Evolutionary conservation across 768 basidiomycete species (phyloP), one percentile per base, ranked within the genome.

Genomic region (Auriculariales sp.): DNA sequence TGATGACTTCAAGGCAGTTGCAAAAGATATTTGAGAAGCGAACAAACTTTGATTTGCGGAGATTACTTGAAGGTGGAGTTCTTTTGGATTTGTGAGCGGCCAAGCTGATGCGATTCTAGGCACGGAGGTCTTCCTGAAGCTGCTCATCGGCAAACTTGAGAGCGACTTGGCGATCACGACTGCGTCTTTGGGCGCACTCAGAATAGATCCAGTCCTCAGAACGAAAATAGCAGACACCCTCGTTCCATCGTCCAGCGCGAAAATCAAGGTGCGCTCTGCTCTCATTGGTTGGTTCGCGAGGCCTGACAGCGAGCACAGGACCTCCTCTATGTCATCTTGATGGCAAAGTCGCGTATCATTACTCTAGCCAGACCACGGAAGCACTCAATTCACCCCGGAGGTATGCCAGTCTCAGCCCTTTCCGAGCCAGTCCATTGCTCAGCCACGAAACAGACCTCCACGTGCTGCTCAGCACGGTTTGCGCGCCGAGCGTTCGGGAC

Each of bases 321-420:
- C 59, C 76, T 94, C 36, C 73, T 99, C 2, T 99, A 99, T 60
- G 78, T 93, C 19, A 73, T 98, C 19, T 70, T 99, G n/a, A 68
- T 94, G 24, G 82, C 83, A 0, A 72, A 74, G 45, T 81, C 78
- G 24, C 78, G 76, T 25, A 81, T 94, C 0, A 74, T 97, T 24
- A 92, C 91, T 2, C 71, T 99, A 6, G 80, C 93, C 7, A 70
- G 94, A 52, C 94, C 94, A 0, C 81, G 74, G 61, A 93, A 87
- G 59, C 94, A 97, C 59, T 92, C 90, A 0, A 91, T 99, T 57
- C 92, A 99, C 61, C 92, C 92, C 17, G 79, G 87, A 36, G 89
- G 89, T 84, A 56, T 48, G 68, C 55, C 27, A 49, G n/a, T 48
- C 52, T 48, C 32, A 15, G 22, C 47, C 46, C 15, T 28, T 39